Conservation (phyloP, 805 yeast species). For the Barnettozyma siamensis region DNA sequence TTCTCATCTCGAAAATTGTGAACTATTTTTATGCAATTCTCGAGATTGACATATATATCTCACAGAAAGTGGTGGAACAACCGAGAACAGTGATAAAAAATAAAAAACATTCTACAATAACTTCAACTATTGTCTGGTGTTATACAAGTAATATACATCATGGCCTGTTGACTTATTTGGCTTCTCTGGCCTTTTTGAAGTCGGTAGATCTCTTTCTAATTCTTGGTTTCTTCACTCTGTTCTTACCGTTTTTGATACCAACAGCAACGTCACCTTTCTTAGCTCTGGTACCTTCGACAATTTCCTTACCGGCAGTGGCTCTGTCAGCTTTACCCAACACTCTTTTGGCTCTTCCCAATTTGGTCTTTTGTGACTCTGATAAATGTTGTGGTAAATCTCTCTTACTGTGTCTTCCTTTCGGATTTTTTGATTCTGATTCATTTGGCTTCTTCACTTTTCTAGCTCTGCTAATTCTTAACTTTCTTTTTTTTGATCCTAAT, state of each 20-base stretch:
- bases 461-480: conserved; percentile 72
- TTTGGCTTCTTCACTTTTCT: conserved; percentile 30
- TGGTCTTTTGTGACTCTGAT: conserved; percentile 65
- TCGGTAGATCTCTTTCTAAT: conserved; percentile 40
- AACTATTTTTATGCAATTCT: not conserved
- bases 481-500: conserved; percentile 43
- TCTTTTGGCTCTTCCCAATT: conserved; percentile 72
- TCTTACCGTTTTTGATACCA: conserved; percentile 55
- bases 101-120: no score
- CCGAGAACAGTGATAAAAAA: not conserved
- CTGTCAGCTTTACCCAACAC: conserved; percentile 78
- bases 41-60: conserved; percentile 1
- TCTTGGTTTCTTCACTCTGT: conserved; percentile 42
- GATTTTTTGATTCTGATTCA: conserved; percentile 7
- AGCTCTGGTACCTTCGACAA: conserved; percentile 75
- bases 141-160: conserved; percentile 1
- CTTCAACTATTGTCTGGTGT: no score
- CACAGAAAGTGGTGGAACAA: not conserved
- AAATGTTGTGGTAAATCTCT: conserved; percentile 26
- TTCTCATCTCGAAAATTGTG: no score
- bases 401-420: not conserved
- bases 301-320: conserved; percentile 52
- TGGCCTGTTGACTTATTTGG: conserved; percentile 1
- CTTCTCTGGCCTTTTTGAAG: conserved; percentile 28
- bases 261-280: conserved; percentile 54